phyloP scores from a whole-genome alignment of 306 rosid genomes.

The Malus orientalis region DNA sequence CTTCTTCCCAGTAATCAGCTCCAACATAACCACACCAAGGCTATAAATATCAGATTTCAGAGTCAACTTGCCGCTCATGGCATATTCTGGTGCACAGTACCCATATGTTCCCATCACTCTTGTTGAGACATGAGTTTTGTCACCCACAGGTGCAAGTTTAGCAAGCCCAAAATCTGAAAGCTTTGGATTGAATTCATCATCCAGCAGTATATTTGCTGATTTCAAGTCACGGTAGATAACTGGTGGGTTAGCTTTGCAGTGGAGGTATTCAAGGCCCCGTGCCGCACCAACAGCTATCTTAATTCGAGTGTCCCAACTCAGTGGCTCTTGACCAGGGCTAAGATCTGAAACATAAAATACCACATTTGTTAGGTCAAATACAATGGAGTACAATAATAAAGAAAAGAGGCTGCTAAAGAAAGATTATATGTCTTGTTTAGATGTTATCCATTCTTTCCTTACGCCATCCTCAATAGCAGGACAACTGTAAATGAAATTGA shows the following conservation, averaged over 20 bases:
- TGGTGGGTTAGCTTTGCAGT: conserved; percentile 86
- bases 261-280: conserved; percentile 88
- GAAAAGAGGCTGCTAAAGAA: background rate
- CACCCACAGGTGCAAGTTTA: conserved; percentile 96
- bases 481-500: background rate
- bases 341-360: conserved; percentile 37
- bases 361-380: background rate
- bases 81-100: conserved; percentile 96
- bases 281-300: conserved; percentile 90
- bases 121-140: conserved; percentile 92
- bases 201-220: conserved; percentile 85
- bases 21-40: conserved; percentile 95
- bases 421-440: background rate
- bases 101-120: conserved; percentile 98
- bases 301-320: conserved; percentile 74
- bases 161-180: conserved; percentile 98
- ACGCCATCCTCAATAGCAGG: background rate
- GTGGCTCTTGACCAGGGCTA: conserved; percentile 40
- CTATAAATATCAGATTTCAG: conserved; percentile 95
- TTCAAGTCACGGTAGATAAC: conserved; percentile 94
- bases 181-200: conserved; percentile 67
- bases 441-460: background rate
- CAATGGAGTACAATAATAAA: background rate
- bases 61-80: conserved; percentile 94
- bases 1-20: conserved; percentile 83